Evolutionary conservation across 495 filamentous ascomycete species (phyloP).

Genomic region (Neurospora discreta): DNA sequence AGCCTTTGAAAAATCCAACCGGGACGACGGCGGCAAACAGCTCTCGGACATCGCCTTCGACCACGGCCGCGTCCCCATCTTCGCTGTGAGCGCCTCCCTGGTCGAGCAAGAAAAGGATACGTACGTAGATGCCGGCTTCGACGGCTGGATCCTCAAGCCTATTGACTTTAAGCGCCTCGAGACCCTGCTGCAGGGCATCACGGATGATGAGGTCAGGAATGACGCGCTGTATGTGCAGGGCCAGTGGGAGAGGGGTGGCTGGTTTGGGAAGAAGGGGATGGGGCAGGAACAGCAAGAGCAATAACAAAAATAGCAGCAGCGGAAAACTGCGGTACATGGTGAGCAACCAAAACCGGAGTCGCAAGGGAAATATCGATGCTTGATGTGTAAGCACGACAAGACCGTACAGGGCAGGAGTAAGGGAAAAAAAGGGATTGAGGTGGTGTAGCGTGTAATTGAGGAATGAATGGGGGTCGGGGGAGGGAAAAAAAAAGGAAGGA

Average conservation of each 20-base stretch:
- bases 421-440: not conserved
- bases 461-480: not conserved
- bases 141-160: conserved; percentile 78
- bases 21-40: conserved; percentile 1
- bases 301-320: not conserved
- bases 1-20: conserved; percentile 45
- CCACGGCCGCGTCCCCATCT: conserved; percentile 61
- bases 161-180: conserved; percentile 62
- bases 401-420: not conserved
- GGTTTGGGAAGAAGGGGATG: conserved; percentile 35
- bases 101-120: conserved; percentile 54
- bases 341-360: not conserved
- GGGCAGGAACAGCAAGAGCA: not conserved
- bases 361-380: not conserved
- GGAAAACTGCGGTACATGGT: not conserved
- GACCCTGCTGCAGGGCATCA: conserved; percentile 48
- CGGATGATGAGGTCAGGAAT: conserved; percentile 33
- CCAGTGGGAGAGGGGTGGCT: conserved; percentile 63
- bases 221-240: conserved; percentile 47
- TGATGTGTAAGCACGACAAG: not conserved
- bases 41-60: conserved; percentile 37
- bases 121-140: conserved; percentile 77
- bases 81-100: conserved; percentile 47
- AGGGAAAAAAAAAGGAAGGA: not conserved
- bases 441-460: not conserved